phyloP scores from a whole-genome alignment of 2,329 filamentous ascomycete species.

The Alternaria ethzedia region DNA sequence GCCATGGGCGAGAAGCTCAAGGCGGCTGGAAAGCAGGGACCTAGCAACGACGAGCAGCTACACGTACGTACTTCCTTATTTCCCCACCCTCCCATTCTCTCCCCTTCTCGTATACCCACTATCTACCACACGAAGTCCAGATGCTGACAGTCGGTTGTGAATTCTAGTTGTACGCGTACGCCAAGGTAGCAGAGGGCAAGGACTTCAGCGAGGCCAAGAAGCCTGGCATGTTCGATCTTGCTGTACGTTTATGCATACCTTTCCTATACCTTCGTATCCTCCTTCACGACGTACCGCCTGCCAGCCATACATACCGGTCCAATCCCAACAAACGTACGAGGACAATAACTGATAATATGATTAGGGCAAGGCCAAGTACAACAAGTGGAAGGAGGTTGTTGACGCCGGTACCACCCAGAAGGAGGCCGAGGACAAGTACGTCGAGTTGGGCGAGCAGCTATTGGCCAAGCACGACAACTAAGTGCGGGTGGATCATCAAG shows the following conservation, averaged over 20 bases:
- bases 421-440: constrained; percentile 77
- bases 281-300: not conserved
- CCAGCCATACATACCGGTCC: not conserved
- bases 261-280: not conserved
- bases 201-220: constrained; percentile 52
- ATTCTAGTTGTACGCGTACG: constrained; percentile 59
- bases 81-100: not conserved
- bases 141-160: not conserved
- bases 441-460: constrained; percentile 72
- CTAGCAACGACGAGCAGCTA: constrained; percentile 54
- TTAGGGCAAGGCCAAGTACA: constrained; percentile 81
- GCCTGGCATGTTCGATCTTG: constrained; percentile 74
- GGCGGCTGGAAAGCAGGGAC: constrained; percentile 31
- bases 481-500: not conserved
- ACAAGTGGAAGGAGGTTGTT: constrained; percentile 74
- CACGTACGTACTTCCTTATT: constrained; percentile 47
- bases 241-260: constrained; percentile 55
- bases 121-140: not conserved
- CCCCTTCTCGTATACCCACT: not conserved
- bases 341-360: constrained; percentile 1
- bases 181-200: constrained; percentile 50
- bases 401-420: constrained; percentile 68
- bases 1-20: constrained; percentile 42
- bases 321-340: not conserved
- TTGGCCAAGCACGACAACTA: constrained; percentile 72